phyloP scores from a whole-genome alignment of 257 asterid genomes.

The Vinca minor region DNA sequence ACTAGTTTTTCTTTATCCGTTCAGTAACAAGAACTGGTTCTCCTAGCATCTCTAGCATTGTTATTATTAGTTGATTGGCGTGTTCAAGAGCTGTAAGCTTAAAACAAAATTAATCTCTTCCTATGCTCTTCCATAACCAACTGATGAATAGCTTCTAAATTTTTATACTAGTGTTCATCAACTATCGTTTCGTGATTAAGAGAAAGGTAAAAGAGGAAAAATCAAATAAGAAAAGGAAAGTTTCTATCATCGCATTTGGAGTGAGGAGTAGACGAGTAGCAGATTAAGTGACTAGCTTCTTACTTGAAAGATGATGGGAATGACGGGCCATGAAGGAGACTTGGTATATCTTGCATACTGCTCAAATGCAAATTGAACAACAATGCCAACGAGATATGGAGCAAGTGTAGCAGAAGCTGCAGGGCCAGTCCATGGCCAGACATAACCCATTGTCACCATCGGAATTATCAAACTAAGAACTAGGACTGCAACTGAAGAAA shows the following conservation, averaged over 20 bases:
- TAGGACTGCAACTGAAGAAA: slow-evolving; percentile 72
- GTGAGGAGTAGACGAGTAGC: background rate
- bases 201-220: background rate
- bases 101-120: background rate
- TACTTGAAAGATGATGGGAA: slow-evolving; percentile 87
- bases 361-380: slow-evolving; percentile 82
- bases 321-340: slow-evolving; percentile 82
- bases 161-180: background rate
- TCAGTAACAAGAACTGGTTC: background rate
- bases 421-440: slow-evolving; percentile 99
- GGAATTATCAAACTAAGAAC: slow-evolving; percentile 77
- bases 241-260: background rate
- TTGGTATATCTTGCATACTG: slow-evolving; percentile 58
- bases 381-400: slow-evolving; percentile 88
- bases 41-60: background rate
- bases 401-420: slow-evolving; percentile 99
- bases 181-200: background rate
- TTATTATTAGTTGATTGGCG: background rate
- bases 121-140: background rate
- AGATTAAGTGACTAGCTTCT: slow-evolving; percentile 13
- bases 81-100: background rate
- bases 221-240: background rate
- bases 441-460: slow-evolving; percentile 86
- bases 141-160: background rate
- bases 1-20: background rate